Evolutionary conservation across 306 rosid species (phyloP), one percentile per base, ranked within the genome.

Genomic region (Prunus dulcis): DNA sequence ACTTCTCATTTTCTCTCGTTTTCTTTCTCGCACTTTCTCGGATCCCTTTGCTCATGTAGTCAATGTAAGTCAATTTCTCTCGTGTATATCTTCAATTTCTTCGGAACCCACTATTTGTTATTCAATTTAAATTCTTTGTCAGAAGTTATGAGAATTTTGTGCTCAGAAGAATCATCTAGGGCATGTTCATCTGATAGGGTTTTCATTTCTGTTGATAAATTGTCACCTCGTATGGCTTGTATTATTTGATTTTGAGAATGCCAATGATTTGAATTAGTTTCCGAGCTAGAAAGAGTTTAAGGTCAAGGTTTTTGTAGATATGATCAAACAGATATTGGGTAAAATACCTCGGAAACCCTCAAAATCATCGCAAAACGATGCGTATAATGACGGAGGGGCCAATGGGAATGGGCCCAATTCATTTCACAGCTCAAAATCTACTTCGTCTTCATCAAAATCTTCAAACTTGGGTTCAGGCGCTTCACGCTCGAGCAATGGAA

Each of bases 261-360:
- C 50, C 61, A 23, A 43, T 60, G 64, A 14, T 81, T 30, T 75
- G 76, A 41, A 30, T 72, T 12, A 27, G 72, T 51, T 64, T 58
- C 23, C 25, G 57, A 67, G 60, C 43, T 64, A 43, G 77, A 41
- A 67, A 64, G 64, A 74, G 22, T 13, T 63, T 43, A 32, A 53
- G 52, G 15, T 19, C 74, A 71, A 58, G 75, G 74, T 67, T 75
- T 43, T 51, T 82, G 82, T 81, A 80, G 84, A 87, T 79, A 87
- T 89, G 93, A 87, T 89, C 66, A 89, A 87, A 83, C 86, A 86
- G 57, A 84, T 86, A 62, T 71, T 84, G 18, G 80, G 84, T 73
- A 84, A 87, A 82, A 78, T 84, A 52, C 90, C 93, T 50, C 86
- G 90, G 67, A 86, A 84, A 73, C 80, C 93, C 55, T 86, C 89